Base-by-base conservation (phyloP, 192 early-diverging fungal species). In the Lunasporangiospora selenospora region DNA sequence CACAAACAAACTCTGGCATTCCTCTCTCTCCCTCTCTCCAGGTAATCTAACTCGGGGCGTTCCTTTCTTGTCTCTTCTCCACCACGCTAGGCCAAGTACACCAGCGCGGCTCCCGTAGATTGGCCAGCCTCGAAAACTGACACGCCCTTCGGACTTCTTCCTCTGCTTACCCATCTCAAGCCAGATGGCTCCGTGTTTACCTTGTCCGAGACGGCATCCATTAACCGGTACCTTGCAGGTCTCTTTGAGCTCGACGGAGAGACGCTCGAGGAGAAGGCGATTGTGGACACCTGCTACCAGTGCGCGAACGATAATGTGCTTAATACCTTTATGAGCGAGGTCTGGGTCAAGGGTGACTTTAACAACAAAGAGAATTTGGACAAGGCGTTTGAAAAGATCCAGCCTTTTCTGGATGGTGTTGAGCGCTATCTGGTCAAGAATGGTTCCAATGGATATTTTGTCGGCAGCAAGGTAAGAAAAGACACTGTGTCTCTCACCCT, bases 381-480 rank as follows among this genome's bases (percentile, higher is more conserved):
- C 24, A 44, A 21, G 4, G 46, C 53, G 19, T 62, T 73, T 36
- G 48, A 58, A 24, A 52, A 53, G 6, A 8, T 73, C 7, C 33
- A 15, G 9, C 45, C 54, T 1, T 50, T 51, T 18, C 58, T 73
- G 44, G 67, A 73, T 52, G 67, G 67, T 2, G 15, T 73, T 16
- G 67, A 73, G 37, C 37, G 46, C 2, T 62, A 52, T 24, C 34
- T 73, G 16, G 58, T 51, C 13, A 39, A 48, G 45, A 73, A 73
- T 23, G 67, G 67, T 1, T 62, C 59, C 6, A 73, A 73, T n/a
- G 67, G 67, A 1, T 73, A 73, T 24, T 45, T 73, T 12, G 16
- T 73, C 24, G 40, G 46, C 16, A 41, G 62, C 30, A 73, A 73
- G 54, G 67, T 73, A 53, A 43, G 3, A 39, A 15, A 33, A 29